These are phyloP conservation scores for Mucor plumbeus DNA, from an alignment of 371 early-diverging fungal genomes.

Conservation along the genomic window DNA sequence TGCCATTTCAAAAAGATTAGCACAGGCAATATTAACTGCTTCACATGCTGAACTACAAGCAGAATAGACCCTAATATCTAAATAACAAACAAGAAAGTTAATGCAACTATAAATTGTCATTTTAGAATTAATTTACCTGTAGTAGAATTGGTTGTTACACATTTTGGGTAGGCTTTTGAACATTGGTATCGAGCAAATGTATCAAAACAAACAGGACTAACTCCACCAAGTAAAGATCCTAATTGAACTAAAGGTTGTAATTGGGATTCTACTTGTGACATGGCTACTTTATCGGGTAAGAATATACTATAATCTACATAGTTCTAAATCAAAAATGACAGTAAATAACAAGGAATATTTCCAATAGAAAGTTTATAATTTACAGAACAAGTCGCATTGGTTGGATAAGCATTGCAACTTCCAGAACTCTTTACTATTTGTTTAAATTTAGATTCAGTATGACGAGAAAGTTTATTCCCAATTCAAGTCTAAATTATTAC, in stretches of 20 bases:
- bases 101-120: not conserved
- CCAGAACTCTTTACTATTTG: slow-evolving; percentile 14
- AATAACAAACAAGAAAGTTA: not conserved
- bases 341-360: not conserved
- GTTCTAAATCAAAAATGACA: slow-evolving; percentile 11
- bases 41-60: slow-evolving; percentile 29
- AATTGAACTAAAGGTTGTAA: slow-evolving; percentile 13
- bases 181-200: slow-evolving; percentile 27
- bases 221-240: not conserved
- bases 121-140: slow-evolving; percentile 19
- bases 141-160: slow-evolving; percentile 16
- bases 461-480: not conserved
- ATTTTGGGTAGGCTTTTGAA: slow-evolving; percentile 33
- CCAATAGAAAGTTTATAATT: not conserved
- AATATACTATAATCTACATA: slow-evolving; percentile 26
- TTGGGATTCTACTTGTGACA: slow-evolving; percentile 19
- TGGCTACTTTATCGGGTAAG: slow-evolving; percentile 11
- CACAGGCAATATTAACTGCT: slow-evolving; percentile 10
- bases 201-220: slow-evolving; percentile 30
- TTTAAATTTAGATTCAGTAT: slow-evolving; percentile 1
- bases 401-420: slow-evolving; percentile 25
- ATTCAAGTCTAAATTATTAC: slow-evolving; percentile 11
- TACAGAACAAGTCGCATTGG: slow-evolving; percentile 30
- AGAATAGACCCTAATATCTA: slow-evolving; percentile 15
- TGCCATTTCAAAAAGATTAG: slow-evolving; percentile 14